Evolutionary conservation across 2,329 filamentous ascomycete species (phyloP).

Genomic region (Gliomastix tumulicola): DNA sequence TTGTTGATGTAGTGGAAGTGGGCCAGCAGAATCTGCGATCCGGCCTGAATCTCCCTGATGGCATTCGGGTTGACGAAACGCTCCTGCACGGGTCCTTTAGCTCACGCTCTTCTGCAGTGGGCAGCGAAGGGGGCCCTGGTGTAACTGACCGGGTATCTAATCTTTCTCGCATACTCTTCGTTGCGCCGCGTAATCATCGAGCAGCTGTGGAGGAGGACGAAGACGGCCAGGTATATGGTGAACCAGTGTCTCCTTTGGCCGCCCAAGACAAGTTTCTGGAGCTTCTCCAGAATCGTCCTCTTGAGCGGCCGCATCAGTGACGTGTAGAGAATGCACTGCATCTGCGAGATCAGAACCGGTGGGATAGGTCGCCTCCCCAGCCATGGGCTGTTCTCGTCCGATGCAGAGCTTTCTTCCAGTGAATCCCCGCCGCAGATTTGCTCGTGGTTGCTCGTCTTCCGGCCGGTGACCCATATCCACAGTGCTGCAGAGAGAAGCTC

Average conservation of each 20-base stretch:
- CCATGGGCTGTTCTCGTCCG: not conserved
- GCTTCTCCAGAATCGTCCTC: not conserved
- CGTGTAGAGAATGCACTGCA: not conserved
- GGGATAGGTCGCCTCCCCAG: not conserved
- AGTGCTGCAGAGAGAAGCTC: not conserved
- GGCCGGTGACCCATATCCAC: not conserved
- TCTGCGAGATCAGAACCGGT: not conserved
- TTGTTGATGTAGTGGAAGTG: not conserved
- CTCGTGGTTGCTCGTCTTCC: not conserved
- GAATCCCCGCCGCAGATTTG: not conserved
- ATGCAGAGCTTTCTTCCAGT: not conserved
- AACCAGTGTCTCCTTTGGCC: conserved; percentile 3
- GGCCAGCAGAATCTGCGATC: not conserved
- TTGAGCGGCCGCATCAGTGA: not conserved
- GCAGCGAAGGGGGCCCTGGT: not conserved
- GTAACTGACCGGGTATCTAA: not conserved
- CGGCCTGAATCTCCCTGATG: not conserved
- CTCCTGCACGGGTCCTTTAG: not conserved
- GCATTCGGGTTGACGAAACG: not conserved
- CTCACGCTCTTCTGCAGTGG: not conserved
- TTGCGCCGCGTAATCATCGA: conserved; percentile 4
- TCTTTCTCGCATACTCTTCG: not conserved
- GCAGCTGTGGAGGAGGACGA: conserved; percentile 8
- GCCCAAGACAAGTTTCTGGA: not conserved
- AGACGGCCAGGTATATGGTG: conserved; percentile 6